Evolutionary conservation across 495 filamentous ascomycete species (phyloP), one percentile per base, ranked within the genome.

Genomic region (Daldinia vernicosa): DNA sequence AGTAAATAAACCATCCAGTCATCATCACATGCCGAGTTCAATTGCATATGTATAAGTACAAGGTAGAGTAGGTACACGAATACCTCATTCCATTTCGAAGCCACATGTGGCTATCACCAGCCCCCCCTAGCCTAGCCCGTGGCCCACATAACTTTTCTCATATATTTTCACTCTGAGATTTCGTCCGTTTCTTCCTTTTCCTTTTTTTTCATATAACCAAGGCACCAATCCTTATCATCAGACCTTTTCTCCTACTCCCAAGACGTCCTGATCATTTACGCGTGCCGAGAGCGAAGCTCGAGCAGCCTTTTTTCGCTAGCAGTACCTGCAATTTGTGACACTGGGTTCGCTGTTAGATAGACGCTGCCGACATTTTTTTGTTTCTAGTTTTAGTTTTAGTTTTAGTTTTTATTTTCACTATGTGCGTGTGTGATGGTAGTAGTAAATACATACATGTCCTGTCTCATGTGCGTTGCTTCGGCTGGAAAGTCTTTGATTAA

Each of bases 221-320:
- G 83, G 83, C 83, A 83, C 79, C 65, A 82, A 76, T 84, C 83
- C 83, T 85, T 85, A 85, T 85, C 83, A 80, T 81, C 83, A 84
- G 77, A 75, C 79, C 79, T 70, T 35, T 33, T 39, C 67, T 66
- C 22, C 4, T 17, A 26, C 37, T 22, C 37, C 55, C 74, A 79
- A 69, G 79, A 79, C 75, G 80, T 81, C 77, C 76, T 84, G 83
- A 82, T 74, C 83, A 84, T 85, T 85, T 80, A 81, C 74, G 66
- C 59, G 79, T 83, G 83, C 83, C 83, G 71, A 85, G 82, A 85
- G 43, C 40, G 74, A 77, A 63, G 39, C 26, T 33, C 55, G 50
- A 73, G 81, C 81, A 79, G 81, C 78, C 75, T 77, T 80, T 76
- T 83, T 84, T 85, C 83, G 83, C 83, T 84, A 84, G 80, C 83